Conservation (phyloP, 1,139 yeast genomes). For the Saccharomyces hybrid region DNA sequence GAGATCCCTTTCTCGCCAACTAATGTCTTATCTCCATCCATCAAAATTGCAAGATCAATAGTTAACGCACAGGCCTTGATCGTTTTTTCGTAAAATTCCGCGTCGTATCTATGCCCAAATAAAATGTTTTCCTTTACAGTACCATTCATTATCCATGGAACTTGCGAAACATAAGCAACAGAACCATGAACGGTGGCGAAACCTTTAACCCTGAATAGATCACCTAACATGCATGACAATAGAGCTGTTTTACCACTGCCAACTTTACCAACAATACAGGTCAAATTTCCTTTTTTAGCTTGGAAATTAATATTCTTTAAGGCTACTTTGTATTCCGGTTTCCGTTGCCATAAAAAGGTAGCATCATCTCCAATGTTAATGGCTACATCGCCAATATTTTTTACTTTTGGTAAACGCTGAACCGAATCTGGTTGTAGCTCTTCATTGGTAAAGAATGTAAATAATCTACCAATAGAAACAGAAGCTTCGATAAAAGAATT, state of each 20-base stretch:
- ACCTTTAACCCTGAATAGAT: slow-evolving; percentile 73
- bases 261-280: slow-evolving; percentile 87
- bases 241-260: slow-evolving; percentile 91
- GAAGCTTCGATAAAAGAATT: slow-evolving; percentile 83
- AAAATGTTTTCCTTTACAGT: slow-evolving; percentile 81
- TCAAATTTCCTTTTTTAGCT: slow-evolving; percentile 73
- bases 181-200: slow-evolving; percentile 66
- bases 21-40: slow-evolving; percentile 83
- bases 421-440: slow-evolving; percentile 83
- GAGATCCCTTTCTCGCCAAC: slow-evolving; percentile 98
- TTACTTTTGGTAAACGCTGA: slow-evolving; percentile 46
- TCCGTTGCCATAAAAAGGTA: slow-evolving; percentile 83
- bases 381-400: slow-evolving; percentile 56
- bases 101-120: slow-evolving; percentile 82
- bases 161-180: slow-evolving; percentile 86
- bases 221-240: slow-evolving; percentile 79
- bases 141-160: slow-evolving; percentile 96
- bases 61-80: slow-evolving; percentile 82
- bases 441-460: slow-evolving; percentile 61
- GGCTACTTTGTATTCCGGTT: slow-evolving; percentile 71
- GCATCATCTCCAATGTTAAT: slow-evolving; percentile 59
- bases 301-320: slow-evolving; percentile 59
- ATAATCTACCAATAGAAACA: slow-evolving; percentile 75
- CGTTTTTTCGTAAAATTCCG: slow-evolving; percentile 69
- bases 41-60: slow-evolving; percentile 70